Conservation (phyloP, 1,284 basidiomycete species). For the Heliocybe sulcata region DNA sequence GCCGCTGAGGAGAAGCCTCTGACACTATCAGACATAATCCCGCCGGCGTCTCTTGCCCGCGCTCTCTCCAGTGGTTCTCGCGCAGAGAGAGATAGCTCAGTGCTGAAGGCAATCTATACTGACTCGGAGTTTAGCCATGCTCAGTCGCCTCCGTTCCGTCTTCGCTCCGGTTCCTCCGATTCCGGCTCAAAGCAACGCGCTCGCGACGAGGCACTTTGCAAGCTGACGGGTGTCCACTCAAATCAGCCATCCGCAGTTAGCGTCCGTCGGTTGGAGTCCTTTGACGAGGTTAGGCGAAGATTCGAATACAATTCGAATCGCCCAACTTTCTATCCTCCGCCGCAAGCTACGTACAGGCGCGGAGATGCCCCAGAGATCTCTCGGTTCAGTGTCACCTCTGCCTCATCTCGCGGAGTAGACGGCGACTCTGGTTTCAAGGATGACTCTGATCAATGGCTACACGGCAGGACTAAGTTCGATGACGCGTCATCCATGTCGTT, state of each 20-base stretch:
- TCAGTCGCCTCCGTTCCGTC: not conserved
- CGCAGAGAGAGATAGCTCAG: constrained; percentile 43
- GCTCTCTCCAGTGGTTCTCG: constrained; percentile 38
- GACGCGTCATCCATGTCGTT: constrained; percentile 50
- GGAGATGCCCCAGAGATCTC: constrained; percentile 52
- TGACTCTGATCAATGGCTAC: constrained; percentile 68
- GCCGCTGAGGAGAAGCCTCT: constrained; percentile 26
- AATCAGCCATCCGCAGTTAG: constrained; percentile 40
- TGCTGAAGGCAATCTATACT: constrained; percentile 53
- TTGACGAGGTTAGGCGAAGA: constrained; percentile 64
- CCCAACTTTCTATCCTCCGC: constrained; percentile 58
- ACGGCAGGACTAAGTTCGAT: constrained; percentile 48
- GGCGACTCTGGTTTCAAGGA: constrained; percentile 57
- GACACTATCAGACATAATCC: constrained; percentile 69
- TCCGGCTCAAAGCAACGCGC: constrained; percentile 28
- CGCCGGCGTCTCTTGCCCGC: constrained; percentile 44
- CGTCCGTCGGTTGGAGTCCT: constrained; percentile 65
- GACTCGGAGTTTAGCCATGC: constrained; percentile 22
- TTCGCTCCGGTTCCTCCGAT: constrained; percentile 27
- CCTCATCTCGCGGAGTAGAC: constrained; percentile 73
- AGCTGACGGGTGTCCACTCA: constrained; percentile 8
- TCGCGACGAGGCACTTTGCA: constrained; percentile 15
- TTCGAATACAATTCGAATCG: constrained; percentile 60
- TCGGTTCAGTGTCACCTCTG: constrained; percentile 69
- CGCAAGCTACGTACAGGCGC: constrained; percentile 21